phyloP scores from a whole-genome alignment of 2,329 filamentous ascomycete genomes.

The Anthostomella pinea region DNA sequence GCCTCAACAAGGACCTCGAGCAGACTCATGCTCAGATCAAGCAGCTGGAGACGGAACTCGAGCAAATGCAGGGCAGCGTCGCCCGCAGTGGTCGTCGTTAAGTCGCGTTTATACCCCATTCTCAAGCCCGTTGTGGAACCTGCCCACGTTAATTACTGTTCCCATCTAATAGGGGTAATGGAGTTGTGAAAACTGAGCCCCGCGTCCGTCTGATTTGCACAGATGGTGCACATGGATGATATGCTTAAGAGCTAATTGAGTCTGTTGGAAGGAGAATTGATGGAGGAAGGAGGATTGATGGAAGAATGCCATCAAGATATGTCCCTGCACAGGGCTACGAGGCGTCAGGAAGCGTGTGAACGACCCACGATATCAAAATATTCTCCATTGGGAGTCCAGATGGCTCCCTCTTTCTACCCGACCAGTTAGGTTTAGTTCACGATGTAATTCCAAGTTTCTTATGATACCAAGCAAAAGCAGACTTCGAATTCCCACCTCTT shows the following conservation, averaged over 20 bases:
- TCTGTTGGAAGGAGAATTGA: slow-evolving; percentile 16
- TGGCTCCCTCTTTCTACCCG: slow-evolving; percentile 35
- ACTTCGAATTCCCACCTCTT: too few relatives aligned
- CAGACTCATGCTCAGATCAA: slow-evolving; percentile 94
- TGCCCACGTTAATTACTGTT: slow-evolving; percentile 20
- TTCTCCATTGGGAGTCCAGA: slow-evolving; percentile 28
- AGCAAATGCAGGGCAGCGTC: slow-evolving; percentile 85
- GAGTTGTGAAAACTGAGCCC: slow-evolving; percentile 22
- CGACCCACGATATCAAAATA: slow-evolving; percentile 25
- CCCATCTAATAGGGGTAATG: slow-evolving; percentile 26
- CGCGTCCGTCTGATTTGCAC: slow-evolving; percentile 18
- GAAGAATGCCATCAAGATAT: slow-evolving; percentile 5
- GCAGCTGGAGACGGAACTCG: slow-evolving; percentile 86
- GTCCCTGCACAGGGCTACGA: slow-evolving; percentile 12
- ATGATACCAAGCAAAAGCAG: slow-evolving; percentile 44
- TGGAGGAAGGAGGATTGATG: slow-evolving; percentile 9
- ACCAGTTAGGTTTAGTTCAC: slow-evolving; percentile 33
- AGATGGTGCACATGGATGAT: slow-evolving; percentile 20
- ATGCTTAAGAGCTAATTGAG: slow-evolving; percentile 35
- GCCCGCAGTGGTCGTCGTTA: slow-evolving; percentile 92
- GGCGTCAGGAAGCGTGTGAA: slow-evolving; percentile 17
- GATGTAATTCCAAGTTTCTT: slow-evolving; percentile 40
- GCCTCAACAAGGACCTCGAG: slow-evolving; percentile 99
- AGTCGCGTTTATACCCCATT: slow-evolving; percentile 25
- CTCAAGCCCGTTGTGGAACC: slow-evolving; percentile 20